A percentile compares a stretch with the other conserved stretches of the same genome.
These are phyloP conservation scores for Didymella glomerata DNA, from an alignment of 2,329 filamentous ascomycete species.

Conservation along the genomic window DNA sequence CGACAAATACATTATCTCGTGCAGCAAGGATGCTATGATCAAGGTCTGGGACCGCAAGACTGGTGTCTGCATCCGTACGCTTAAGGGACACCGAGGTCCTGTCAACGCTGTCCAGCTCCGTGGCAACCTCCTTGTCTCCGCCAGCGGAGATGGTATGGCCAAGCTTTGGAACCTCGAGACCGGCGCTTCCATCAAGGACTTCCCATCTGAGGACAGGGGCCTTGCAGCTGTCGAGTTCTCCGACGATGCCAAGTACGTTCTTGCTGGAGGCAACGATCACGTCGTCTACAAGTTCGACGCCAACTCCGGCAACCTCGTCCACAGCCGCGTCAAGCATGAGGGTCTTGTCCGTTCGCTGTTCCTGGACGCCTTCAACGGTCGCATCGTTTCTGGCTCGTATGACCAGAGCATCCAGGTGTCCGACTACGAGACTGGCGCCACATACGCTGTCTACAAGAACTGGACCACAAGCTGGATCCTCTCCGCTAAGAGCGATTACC, in stretches of 20 bases:
- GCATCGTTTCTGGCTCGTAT: slow-evolving; percentile 91
- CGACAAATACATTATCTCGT: slow-evolving; percentile 90
- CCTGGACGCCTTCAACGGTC: slow-evolving; percentile 84
- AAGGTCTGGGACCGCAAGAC: slow-evolving; percentile 92
- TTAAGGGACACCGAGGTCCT: slow-evolving; percentile 86
- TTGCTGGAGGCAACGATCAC: slow-evolving; percentile 94
- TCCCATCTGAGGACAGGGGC: slow-evolving; percentile 88
- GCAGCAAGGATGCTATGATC: slow-evolving; percentile 93
- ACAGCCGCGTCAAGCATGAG: slow-evolving; percentile 81
- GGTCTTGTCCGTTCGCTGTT: slow-evolving; percentile 89
- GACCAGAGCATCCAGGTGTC: slow-evolving; percentile 96
- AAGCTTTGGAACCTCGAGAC: slow-evolving; percentile 96
- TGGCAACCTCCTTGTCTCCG: slow-evolving; percentile 90
- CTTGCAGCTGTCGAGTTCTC: slow-evolving; percentile 96
- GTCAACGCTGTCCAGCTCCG: slow-evolving; percentile 97
- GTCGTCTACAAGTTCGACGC: slow-evolving; percentile 97
- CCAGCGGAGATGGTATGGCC: slow-evolving; percentile 90
- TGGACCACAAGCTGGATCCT: slow-evolving; percentile 98
- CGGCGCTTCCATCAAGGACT: slow-evolving; percentile 88
- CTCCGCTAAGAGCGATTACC: slow-evolving; percentile 93
- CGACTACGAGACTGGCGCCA: slow-evolving; percentile 80
- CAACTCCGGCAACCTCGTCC: slow-evolving; percentile 83
- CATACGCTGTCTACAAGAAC: slow-evolving; percentile 85
- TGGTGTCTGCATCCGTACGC: slow-evolving; percentile 76
- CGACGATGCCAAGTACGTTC: slow-evolving; percentile 91